Percentiles rank a stretch among this genome's conserved stretches.
Conservation (phyloP, 2,329 filamentous ascomycete genomes). For the Septoria petroselini region DNA sequence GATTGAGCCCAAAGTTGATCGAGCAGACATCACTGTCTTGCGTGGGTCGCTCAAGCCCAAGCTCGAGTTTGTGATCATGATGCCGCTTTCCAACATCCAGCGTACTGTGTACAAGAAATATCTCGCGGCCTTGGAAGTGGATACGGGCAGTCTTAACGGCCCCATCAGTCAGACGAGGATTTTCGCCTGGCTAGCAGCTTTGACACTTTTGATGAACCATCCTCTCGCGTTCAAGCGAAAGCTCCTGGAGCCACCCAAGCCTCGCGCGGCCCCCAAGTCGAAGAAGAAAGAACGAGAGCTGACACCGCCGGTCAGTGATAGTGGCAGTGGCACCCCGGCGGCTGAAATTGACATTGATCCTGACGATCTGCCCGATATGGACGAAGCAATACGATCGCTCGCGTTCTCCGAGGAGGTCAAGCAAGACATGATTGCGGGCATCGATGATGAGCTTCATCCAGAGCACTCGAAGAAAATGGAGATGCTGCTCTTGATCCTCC, state of each 20-base stretch:
- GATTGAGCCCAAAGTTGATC: constrained; percentile 73
- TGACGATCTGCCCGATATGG: constrained; percentile 22
- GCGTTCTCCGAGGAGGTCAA: constrained; percentile 40
- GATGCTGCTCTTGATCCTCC: constrained; percentile 66
- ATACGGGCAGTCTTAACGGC: constrained; percentile 30
- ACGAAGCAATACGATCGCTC: constrained; percentile 36
- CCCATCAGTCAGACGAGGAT: constrained; percentile 33
- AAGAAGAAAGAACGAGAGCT: constrained; percentile 9
- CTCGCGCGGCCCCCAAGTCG: constrained; percentile 8
- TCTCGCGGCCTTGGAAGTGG: constrained; percentile 43
- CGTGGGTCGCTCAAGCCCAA: constrained; percentile 68
- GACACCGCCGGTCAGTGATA: constrained; percentile 16
- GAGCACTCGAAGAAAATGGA: constrained; percentile 65
- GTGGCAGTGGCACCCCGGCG: constrained; percentile 15
- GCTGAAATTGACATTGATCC: constrained; percentile 23
- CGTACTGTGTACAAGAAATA: constrained; percentile 58
- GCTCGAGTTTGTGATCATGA: constrained; percentile 74
- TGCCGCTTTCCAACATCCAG: constrained; percentile 68
- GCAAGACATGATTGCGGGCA: constrained; percentile 37
- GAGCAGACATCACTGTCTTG: constrained; percentile 67
- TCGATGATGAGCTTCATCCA: constrained; percentile 45
- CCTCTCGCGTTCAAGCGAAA: constrained; percentile 53
- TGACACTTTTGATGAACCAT: constrained; percentile 59
- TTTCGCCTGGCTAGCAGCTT: constrained; percentile 54
- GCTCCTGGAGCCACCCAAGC: constrained; percentile 42